phyloP scores from a whole-genome alignment of 768 basidiomycete species.

The Pleurotus pulmonarius region DNA sequence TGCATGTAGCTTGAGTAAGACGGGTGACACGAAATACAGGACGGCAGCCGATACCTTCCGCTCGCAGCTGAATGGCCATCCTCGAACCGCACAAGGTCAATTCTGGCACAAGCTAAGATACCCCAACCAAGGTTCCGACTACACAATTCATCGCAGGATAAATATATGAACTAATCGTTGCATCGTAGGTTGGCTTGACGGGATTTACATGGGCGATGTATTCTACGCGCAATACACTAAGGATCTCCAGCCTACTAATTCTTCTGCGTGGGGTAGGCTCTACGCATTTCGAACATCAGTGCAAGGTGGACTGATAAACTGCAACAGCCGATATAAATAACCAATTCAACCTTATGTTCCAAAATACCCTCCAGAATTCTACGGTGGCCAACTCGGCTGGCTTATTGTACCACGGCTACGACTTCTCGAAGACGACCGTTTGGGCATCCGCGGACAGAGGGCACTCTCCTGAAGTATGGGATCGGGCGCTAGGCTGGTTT shows the following conservation, averaged over 20 bases:
- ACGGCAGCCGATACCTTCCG: conserved; percentile 35
- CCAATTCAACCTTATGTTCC: conserved; percentile 41
- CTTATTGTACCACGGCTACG: conserved; percentile 48
- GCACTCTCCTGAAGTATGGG: conserved; percentile 47
- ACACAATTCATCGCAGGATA: background rate
- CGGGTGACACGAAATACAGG: conserved; percentile 34
- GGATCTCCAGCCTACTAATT: conserved; percentile 29
- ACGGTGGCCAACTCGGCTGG: conserved; percentile 35
- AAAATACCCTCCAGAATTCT: conserved; percentile 36
- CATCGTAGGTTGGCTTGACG: conserved; percentile 38
- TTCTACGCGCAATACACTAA: conserved; percentile 40
- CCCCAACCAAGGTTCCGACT: conserved; percentile 34
- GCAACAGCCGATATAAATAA: conserved; percentile 31
- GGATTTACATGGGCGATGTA: conserved; percentile 43
- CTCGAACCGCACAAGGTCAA: conserved; percentile 40
- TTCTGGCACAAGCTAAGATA: conserved; percentile 45
- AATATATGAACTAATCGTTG: background rate
- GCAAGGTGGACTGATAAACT: background rate
- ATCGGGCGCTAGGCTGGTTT: conserved; percentile 46
- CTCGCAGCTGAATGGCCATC: conserved; percentile 35
- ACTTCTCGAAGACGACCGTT: conserved; percentile 34
- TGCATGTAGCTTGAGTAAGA: conserved; percentile 27
- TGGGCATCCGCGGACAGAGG: conserved; percentile 46
- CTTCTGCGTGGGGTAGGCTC: conserved; percentile 34
- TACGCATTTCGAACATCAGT: conserved; percentile 9